Evolutionary conservation across 495 filamentous ascomycete genomes (phyloP).

Genomic region (Elasticomyces elasticus): DNA sequence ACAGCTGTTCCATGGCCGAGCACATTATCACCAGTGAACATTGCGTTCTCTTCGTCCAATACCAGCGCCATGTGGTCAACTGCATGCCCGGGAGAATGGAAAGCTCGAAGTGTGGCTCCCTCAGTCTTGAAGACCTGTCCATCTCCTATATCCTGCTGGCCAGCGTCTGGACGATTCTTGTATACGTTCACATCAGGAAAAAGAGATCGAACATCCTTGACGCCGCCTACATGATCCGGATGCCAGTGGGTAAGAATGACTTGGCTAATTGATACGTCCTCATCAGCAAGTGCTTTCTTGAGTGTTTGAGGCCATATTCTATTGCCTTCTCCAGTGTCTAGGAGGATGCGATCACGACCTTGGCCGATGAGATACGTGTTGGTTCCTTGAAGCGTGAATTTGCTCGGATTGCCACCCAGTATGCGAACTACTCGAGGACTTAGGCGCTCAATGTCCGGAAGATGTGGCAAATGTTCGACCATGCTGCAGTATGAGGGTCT

Average conservation of each 20-base stretch:
- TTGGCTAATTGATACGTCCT: conserved; percentile 53
- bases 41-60: conserved; percentile 60
- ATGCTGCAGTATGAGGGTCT: too few relatives aligned
- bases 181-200: conserved; percentile 44
- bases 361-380: conserved; percentile 36
- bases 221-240: conserved; percentile 68
- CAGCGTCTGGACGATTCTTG: conserved; percentile 39
- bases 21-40: conserved; percentile 94
- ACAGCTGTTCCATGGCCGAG: conserved; percentile 89
- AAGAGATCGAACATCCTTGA: conserved; percentile 51
- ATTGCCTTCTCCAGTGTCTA: conserved; percentile 35
- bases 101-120: conserved; percentile 65
- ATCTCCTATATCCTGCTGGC: conserved; percentile 39
- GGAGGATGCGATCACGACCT: conserved; percentile 27
- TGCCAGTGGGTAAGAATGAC: conserved; percentile 87
- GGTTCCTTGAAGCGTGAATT: conserved; percentile 37
- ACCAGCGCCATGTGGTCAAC: conserved; percentile 64
- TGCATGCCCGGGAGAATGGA: conserved; percentile 78
- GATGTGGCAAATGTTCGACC: conserved; percentile 24
- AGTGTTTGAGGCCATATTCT: conserved; percentile 48
- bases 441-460: conserved; percentile 29
- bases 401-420: conserved; percentile 35
- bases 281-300: conserved; percentile 49
- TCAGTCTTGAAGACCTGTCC: conserved; percentile 64
- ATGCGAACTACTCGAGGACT: conserved; percentile 31